A percentile compares a stretch with the other conserved stretches of the same genome.
phyloP scores from a whole-genome alignment of 169 alveolate genomes.

The Eimeria acervulina region DNA sequence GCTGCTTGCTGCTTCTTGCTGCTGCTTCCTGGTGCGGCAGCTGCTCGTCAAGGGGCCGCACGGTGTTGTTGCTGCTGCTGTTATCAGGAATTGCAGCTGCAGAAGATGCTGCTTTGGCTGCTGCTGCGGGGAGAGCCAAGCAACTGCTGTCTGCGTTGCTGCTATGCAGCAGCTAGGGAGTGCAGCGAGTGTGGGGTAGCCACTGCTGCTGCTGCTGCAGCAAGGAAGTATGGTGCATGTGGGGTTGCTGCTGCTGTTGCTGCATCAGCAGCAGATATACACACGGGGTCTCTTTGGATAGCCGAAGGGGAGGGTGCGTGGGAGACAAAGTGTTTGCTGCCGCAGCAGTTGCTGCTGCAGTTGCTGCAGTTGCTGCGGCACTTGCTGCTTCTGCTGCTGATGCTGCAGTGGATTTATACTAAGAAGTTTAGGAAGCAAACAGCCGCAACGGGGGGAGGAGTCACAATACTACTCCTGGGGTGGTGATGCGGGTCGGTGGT shows the following conservation, averaged over 20 bases:
- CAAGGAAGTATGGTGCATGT: background rate
- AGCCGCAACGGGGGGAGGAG: background rate
- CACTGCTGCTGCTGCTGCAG: conserved; percentile 65
- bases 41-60: no score
- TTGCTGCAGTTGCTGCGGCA: no score
- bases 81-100: background rate
- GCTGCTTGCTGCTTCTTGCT: background rate
- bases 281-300: conserved; percentile 10
- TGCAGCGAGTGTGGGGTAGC: background rate
- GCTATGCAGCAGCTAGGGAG: background rate
- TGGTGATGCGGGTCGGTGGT: conserved; percentile 41
- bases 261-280: background rate
- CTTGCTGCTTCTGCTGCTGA: conserved; percentile 17
- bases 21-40: no score
- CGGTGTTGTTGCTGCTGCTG: conserved; percentile 63
- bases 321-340: conserved; percentile 23
- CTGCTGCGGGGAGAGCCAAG: conserved; percentile 17
- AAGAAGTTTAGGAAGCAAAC: background rate
- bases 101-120: conserved; percentile 2
- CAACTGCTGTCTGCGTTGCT: background rate
- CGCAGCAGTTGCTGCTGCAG: background rate
- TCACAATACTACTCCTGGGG: background rate
- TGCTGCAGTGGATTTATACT: background rate
- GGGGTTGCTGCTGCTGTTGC: conserved; percentile 43
- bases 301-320: conserved; percentile 30